Evolutionary conservation across 1,139 yeast species (phyloP), one percentile per base, ranked within the genome.

Genomic region (Debaryomycetaceae sp.): DNA sequence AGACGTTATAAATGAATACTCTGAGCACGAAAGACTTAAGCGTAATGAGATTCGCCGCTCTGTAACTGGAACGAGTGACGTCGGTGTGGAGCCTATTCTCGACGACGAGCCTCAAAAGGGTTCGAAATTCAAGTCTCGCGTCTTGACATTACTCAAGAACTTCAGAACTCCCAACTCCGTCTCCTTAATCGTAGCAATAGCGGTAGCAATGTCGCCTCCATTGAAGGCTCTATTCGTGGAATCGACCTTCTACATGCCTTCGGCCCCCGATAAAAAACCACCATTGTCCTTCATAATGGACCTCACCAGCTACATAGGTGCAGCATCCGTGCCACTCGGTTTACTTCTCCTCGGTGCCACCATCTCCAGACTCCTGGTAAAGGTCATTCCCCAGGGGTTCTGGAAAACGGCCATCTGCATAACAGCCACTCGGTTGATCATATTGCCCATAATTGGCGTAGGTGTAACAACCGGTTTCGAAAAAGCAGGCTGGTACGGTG

Each of bases 291-390:
- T 91, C 51, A 44, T 89, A 8, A 83, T 91, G 77, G 96, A 91
- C 56, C 79, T 81, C 46, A 71, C 92, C 1, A 58, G 78, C 14
- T 91, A 91, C 57, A 67, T 91, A 3, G 96, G 96, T 1, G 81
- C 81, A 2, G 96, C 96, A 0, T 80, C 88, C 26, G 97, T 91
- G 26, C 98, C 97, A 0, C 66, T 87, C 45, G 97, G 97, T 2
- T 70, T 91, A 43, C 58, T 87, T 37, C 58, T 91, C 43, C 61
- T 91, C 30, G 98, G 98, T 3, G 95, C 94, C 9, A 87, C 96
- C 4, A 78, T 91, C 35, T 83, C 95, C 0, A 67, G 96, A 36
- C 70, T 91, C 38, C 69, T 76, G 45, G 65, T 88, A 19, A 73
- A 70, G 13, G 58, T 68, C 13, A 65, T 88, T 55, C 85, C 88